phyloP scores from a whole-genome alignment of 2,329 filamentous ascomycete genomes.

The Myriangium duriaei region DNA sequence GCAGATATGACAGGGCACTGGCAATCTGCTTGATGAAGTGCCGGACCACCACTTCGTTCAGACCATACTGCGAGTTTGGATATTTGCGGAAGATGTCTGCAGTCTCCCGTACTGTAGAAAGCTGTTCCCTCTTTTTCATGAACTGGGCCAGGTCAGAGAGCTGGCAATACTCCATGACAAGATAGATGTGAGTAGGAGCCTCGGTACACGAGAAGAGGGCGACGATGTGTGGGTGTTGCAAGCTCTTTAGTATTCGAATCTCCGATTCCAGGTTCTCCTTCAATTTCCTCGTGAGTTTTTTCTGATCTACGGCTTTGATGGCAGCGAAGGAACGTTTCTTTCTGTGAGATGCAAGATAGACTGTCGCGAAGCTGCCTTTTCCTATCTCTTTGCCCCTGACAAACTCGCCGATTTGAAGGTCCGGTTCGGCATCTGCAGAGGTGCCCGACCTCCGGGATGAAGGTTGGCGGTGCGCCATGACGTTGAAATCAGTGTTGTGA shows the following conservation, averaged over 20 bases:
- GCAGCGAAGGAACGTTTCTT: constrained; percentile 66
- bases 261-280: constrained; percentile 93
- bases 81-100: constrained; percentile 89
- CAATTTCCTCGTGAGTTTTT: constrained; percentile 85
- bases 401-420: constrained; percentile 57
- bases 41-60: constrained; percentile 90
- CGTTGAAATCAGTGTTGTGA: too few species aligned
- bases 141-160: constrained; percentile 89
- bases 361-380: constrained; percentile 93
- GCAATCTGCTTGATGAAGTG: constrained; percentile 93
- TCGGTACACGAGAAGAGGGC: constrained; percentile 91
- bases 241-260: constrained; percentile 85
- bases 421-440: constrained; percentile 18
- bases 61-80: constrained; percentile 70
- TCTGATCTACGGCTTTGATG: constrained; percentile 90
- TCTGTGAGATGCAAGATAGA: constrained; percentile 46
- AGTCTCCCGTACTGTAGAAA: constrained; percentile 67
- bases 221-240: constrained; percentile 94
- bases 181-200: constrained; percentile 74
- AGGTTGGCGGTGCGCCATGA: constrained; percentile 6
- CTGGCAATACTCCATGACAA: constrained; percentile 98
- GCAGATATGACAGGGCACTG: constrained; percentile 81
- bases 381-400: constrained; percentile 80
- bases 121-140: constrained; percentile 82
- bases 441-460: constrained; percentile 7